These are phyloP conservation scores for Boletellus ananiceps DNA, from an alignment of 768 basidiomycete genomes.

Conservation along the genomic window DNA sequence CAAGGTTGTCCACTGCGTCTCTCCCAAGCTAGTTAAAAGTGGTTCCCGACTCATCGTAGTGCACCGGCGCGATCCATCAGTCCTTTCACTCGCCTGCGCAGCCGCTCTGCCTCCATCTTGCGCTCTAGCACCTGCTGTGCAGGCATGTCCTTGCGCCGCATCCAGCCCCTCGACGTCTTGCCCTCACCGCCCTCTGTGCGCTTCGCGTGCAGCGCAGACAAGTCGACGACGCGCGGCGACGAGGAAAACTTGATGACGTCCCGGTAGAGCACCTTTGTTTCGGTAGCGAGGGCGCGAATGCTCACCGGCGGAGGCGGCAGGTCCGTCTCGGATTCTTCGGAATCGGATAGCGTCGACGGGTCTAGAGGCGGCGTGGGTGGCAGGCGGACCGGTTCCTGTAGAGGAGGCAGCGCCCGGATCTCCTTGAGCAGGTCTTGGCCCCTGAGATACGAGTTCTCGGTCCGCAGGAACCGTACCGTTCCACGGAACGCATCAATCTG, in stretches of 20 bases:
- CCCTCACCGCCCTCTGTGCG: slow-evolving; percentile 44
- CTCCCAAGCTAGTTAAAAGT: too few relatives aligned
- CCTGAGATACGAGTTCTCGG: slow-evolving; percentile 90
- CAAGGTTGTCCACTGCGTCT: background rate
- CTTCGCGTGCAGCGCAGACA: slow-evolving; percentile 56
- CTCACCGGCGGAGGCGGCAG: slow-evolving; percentile 42
- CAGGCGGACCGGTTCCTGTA: slow-evolving; percentile 47
- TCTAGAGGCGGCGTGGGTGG: slow-evolving; percentile 63
- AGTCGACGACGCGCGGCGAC: slow-evolving; percentile 79
- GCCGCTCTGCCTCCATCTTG: slow-evolving; percentile 67
- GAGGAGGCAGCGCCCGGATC: slow-evolving; percentile 66
- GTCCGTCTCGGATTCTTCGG: slow-evolving; percentile 58
- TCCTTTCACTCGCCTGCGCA: slow-evolving; percentile 66
- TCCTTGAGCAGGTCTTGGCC: slow-evolving; percentile 86
- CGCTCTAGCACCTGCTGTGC: slow-evolving; percentile 77
- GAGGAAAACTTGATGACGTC: slow-evolving; percentile 86
- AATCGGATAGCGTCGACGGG: slow-evolving; percentile 62
- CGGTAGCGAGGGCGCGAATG: slow-evolving; percentile 66
- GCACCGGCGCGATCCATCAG: slow-evolving; percentile 60
- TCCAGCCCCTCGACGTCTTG: slow-evolving; percentile 56
- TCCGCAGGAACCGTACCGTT: slow-evolving; percentile 88
- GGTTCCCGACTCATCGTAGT: slow-evolving; percentile 1
- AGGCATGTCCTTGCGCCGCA: slow-evolving; percentile 75
- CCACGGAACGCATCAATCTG: slow-evolving; percentile 89
- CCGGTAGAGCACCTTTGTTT: slow-evolving; percentile 83